Conservation (phyloP, 345 rosid genomes). For the Rhizophora apiculata region DNA sequence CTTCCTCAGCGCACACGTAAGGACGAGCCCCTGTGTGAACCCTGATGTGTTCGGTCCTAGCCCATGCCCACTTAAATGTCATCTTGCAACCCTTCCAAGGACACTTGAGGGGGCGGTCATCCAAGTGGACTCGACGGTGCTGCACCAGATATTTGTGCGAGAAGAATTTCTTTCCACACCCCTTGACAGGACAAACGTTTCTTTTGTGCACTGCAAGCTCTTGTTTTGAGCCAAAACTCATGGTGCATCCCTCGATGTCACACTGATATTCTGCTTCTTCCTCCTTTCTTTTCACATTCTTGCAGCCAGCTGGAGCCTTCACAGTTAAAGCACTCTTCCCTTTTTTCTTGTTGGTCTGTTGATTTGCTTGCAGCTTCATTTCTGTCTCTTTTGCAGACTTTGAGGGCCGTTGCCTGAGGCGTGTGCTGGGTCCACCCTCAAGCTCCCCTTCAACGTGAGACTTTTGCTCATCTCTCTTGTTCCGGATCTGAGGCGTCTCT, state of each 20-base stretch:
- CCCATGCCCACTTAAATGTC: slow-evolving; percentile 99
- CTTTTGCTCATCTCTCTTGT: slow-evolving; percentile 29
- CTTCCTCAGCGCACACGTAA: slow-evolving; percentile 69
- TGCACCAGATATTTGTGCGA: slow-evolving; percentile 96
- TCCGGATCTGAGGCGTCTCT: slow-evolving; percentile 28
- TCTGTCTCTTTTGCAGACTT: slow-evolving; percentile 40
- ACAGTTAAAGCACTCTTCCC: slow-evolving; percentile 28
- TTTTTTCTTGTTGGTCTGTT: slow-evolving; percentile 45
- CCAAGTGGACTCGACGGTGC: slow-evolving; percentile 79
- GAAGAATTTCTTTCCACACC: slow-evolving; percentile 90
- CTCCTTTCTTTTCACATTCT: slow-evolving; percentile 36
- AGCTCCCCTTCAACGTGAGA: slow-evolving; percentile 34
- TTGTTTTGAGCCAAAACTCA: slow-evolving; percentile 71
- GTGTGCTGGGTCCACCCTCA: slow-evolving; percentile 73
- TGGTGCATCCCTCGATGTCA: slow-evolving; percentile 86
- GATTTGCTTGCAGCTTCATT: slow-evolving; percentile 46
- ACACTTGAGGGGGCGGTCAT: slow-evolving; percentile 96
- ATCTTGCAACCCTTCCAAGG: slow-evolving; percentile 99
- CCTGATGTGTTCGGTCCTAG: slow-evolving; percentile 88
- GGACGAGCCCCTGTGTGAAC: slow-evolving; percentile 99
- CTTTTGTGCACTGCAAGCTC: slow-evolving; percentile 70
- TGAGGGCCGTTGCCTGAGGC: slow-evolving; percentile 58
- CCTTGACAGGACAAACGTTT: slow-evolving; percentile 85
- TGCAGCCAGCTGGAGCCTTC: slow-evolving; percentile 28
- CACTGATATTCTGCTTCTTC: slow-evolving; percentile 67